These are phyloP conservation scores for Pichia sp. DNA, from an alignment of 1,139 yeast species.

Conservation along the genomic window DNA sequence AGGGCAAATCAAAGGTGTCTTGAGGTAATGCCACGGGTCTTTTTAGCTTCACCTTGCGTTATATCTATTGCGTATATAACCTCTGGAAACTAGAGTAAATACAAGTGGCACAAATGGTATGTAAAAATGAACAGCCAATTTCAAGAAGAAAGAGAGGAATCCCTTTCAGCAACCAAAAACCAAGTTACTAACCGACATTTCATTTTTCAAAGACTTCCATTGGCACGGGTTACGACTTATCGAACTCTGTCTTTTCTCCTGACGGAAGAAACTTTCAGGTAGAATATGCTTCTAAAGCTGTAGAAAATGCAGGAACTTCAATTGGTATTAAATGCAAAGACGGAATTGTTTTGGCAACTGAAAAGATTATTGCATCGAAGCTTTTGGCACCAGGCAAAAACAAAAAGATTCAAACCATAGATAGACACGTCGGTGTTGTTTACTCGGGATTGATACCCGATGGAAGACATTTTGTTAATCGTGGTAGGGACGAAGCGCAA, in stretches of 20 bases:
- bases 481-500: conserved; percentile 90
- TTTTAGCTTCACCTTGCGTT: no score
- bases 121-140: conserved; percentile 2
- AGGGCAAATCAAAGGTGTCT: conserved; percentile 5
- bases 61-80: background rate
- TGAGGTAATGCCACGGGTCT: no score
- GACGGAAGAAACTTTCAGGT: conserved; percentile 99
- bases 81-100: background rate
- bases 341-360: conserved; percentile 95
- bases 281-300: conserved; percentile 96
- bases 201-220: conserved; percentile 65
- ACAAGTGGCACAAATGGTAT: conserved; percentile 11
- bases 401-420: conserved; percentile 86
- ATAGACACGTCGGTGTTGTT: conserved; percentile 88
- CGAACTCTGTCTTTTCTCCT: conserved; percentile 74
- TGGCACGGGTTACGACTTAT: conserved; percentile 95
- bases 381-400: conserved; percentile 85
- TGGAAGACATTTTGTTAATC: conserved; percentile 86
- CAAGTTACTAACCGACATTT: no score
- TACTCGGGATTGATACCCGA: conserved; percentile 95
- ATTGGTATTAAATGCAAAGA: conserved; percentile 89
- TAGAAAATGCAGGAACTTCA: conserved; percentile 94
- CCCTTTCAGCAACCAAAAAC: no score
- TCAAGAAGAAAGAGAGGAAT: no score
- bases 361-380: conserved; percentile 82